Conservation (phyloP, 129 eudicot genomes). For the Rutidosis leptorrhynchoides region DNA sequence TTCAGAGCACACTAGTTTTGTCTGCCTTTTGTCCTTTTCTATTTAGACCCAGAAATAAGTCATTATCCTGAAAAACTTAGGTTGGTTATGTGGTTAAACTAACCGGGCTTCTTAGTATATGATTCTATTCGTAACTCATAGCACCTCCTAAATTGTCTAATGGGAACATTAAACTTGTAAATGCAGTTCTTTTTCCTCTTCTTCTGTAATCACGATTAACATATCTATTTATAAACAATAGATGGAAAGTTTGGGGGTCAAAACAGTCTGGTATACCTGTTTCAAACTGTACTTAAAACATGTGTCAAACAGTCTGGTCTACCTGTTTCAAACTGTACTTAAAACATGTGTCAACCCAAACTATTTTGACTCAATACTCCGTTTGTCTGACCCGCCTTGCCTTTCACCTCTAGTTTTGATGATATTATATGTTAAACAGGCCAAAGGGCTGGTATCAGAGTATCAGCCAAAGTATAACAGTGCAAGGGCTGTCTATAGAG, state of each 20-base stretch:
- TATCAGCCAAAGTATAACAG: slow-evolving; percentile 97
- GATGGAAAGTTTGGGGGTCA: neutral
- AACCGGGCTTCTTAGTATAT: too few species aligned
- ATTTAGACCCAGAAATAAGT: neutral
- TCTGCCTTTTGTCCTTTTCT: neutral
- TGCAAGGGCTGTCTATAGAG: slow-evolving; percentile 98
- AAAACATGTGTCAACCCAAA: neutral
- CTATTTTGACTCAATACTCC: neutral
- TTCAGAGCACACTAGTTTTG: neutral
- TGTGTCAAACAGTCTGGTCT: slow-evolving; percentile 2
- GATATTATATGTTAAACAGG: slow-evolving; percentile 50
- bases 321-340: neutral
- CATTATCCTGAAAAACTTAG: neutral
- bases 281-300: neutral
- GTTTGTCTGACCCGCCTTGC: neutral
- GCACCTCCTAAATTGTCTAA: neutral
- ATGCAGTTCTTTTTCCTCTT: neutral
- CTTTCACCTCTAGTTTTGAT: neutral
- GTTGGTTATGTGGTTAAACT: neutral
- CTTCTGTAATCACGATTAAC: neutral
- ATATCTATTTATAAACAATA: neutral
- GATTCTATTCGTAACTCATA: neutral
- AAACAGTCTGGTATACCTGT: neutral
- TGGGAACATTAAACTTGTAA: neutral
- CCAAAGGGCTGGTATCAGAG: slow-evolving; percentile 90